Base-by-base conservation (phyloP, 306 rosid genomes). In the Delonix regia region DNA sequence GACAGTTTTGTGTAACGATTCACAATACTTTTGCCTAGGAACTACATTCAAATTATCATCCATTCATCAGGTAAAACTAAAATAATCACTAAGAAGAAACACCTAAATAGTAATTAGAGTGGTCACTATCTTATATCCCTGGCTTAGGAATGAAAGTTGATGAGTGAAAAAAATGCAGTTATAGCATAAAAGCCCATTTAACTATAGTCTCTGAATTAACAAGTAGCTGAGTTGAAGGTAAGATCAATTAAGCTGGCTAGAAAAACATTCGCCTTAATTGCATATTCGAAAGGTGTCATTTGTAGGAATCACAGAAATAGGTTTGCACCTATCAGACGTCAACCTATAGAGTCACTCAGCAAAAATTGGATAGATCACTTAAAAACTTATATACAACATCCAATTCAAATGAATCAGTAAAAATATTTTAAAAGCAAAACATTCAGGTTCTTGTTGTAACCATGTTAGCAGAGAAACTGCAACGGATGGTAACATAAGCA, bases 21-120 rank as follows among this genome's bases (percentile, higher is more conserved):
- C 99, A 60, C 97, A 96, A 69, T 96, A 96, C 84, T 93, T 96
- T 75, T 93, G 98, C 81, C 96, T 83, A 41, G 99, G 99, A 88
- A 93, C 99, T 96, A 34, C 82, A 86, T 57, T 77, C 52, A 88
- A 75, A 82, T 67, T 51, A 51, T 56, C 27, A 77, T 70, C 73
- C 60, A 76, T 34, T 71, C 63, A 85, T 86, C 79, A 87, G 80
- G 13, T 41, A 1, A 80, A 80, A 48, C 39, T 57, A 76, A 79
- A 69, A 63, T 15, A 72, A 79, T 7, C 56, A 68, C 73, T 3
- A 18, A 12, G 21, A 45, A 68, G 73, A 44, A 68, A 44, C 30
- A 11, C 51, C n/a, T 36, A 38, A 65, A 39, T 36, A 45, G 49
- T 21, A 21, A 64, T 5, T 39, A 63, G 14, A 63, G 45, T 8